Evolutionary conservation across 768 basidiomycete genomes (phyloP).

Genomic region (Pleurotus sapidus): DNA sequence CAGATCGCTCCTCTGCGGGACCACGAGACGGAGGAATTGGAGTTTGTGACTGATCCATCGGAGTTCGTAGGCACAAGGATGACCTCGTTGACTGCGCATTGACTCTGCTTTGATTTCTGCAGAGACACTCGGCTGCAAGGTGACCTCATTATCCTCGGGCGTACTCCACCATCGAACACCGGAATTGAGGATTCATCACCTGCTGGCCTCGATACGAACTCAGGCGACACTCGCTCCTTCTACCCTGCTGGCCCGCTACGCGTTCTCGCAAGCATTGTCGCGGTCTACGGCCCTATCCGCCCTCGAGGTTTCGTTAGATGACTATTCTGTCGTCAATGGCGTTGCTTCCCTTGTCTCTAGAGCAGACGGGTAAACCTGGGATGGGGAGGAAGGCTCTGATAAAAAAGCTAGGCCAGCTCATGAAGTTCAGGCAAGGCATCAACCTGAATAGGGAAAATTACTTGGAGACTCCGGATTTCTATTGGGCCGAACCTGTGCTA

Average conservation of each 20-base stretch:
- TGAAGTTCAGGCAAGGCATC: conserved; percentile 89
- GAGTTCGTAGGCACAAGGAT: conserved; percentile 57
- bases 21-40: conserved; percentile 85
- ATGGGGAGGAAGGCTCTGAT: conserved; percentile 81
- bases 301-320: conserved; percentile 81
- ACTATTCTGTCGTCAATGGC: conserved; percentile 84
- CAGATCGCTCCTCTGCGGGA: conserved; percentile 66
- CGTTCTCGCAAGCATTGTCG: conserved; percentile 88
- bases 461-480: conserved; percentile 86
- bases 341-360: conserved; percentile 70
- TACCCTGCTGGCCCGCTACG: conserved; percentile 83
- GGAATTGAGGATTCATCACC: conserved; percentile 18
- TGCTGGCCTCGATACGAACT: not conserved
- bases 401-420: conserved; percentile 87
- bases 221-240: conserved; percentile 54
- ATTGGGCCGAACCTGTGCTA: conserved; percentile 91
- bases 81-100: conserved; percentile 10
- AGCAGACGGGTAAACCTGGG: conserved; percentile 80
- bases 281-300: conserved; percentile 86
- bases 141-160: conserved; percentile 87
- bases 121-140: conserved; percentile 89
- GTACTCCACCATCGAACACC: conserved; percentile 51
- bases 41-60: conserved; percentile 87
- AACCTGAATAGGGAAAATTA: conserved; percentile 91
- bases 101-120: conserved; percentile 11